phyloP scores from a whole-genome alignment of 1,284 basidiomycete genomes.

The Cryptococcus sp. region DNA sequence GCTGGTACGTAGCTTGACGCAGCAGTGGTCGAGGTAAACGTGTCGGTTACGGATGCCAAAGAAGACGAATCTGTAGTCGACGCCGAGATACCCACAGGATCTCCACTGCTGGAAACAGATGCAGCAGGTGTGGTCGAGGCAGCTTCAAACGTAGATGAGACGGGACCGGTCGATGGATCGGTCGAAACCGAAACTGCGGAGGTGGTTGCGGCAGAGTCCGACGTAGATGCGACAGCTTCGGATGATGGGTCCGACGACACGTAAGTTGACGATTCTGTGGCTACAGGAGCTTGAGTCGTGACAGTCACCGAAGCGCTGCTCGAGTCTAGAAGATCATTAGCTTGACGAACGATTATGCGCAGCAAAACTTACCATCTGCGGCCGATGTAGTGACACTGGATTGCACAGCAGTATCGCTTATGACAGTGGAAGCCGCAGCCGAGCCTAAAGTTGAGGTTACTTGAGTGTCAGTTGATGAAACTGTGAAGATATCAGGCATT shows the following conservation, averaged over 20 bases:
- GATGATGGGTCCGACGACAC: too few relatives aligned
- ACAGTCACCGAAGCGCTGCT: too few relatives aligned
- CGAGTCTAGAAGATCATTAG: too few relatives aligned
- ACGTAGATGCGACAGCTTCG: too few relatives aligned
- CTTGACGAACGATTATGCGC: too few relatives aligned
- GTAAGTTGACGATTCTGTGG: too few relatives aligned
- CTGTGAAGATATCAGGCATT: not conserved
- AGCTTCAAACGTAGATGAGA: too few relatives aligned
- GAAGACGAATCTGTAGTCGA: not conserved
- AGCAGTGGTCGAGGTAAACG: conserved; percentile 2
- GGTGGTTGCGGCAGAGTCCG: too few relatives aligned
- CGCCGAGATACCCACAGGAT: not conserved
- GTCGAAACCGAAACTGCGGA: too few relatives aligned
- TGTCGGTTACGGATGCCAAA: not conserved
- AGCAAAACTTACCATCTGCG: not conserved
- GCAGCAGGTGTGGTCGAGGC: too few relatives aligned
- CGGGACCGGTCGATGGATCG: too few relatives aligned
- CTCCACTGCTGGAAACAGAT: not conserved
- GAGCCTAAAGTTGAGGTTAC: conserved; percentile 5
- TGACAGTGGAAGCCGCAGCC: not conserved
- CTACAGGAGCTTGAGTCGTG: too few relatives aligned
- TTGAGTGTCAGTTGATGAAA: conserved; percentile 2
- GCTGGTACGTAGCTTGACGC: not conserved
- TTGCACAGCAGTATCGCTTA: not conserved
- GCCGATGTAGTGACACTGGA: not conserved